Evolutionary conservation across 1,139 yeast genomes (phyloP), one percentile per base, ranked within the genome.

Genomic region (Debaryomyces nepalensis): DNA sequence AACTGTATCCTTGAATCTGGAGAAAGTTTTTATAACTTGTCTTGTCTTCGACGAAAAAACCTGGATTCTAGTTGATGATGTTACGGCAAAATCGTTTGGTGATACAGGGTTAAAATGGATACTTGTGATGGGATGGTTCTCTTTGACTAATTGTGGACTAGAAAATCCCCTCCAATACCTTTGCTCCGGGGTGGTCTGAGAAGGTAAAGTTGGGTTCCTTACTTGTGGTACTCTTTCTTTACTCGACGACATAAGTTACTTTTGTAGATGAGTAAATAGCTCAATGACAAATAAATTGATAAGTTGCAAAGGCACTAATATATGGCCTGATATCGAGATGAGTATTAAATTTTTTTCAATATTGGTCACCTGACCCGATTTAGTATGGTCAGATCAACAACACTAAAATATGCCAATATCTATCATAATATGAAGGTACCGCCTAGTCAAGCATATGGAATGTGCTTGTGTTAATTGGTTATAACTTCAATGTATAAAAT

Each of bases 71-170:
- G 98, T 87, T 18, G 96, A 85, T 31, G 96, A 84, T 0, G 97
- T 86, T 20, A 93, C 90, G 18, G 97, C 98, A 68, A 93, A 88
- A 66, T 93, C 98, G 59, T 88, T 83, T 4, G 97, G 97, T 16
- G 85, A 70, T 35, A 74, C 78, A 0, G 97, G 97, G 58, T 88
- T 91, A 73, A 93, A 95, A 51, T 84, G 79, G 44, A 93, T 83
- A 58, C 89, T 95, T 30, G 87, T 84, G 41, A 95, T 89, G 22
- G 97, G 88, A 61, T 88, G 90, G 66, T 88, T 93, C 64, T 95
- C 99, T 64, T 93, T 93, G 37, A 91, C 91, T 38, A 93, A 74
- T 58, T 91, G 91, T 1, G 98, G 95, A 52, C 82, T 86, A 33
- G 80, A 73, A 58, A 79, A 85, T 10, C 91, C 90, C 54, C 95